Evolutionary conservation across 352 stramenopile species (phyloP), one percentile per base, ranked within the genome.

Genomic region (Globisporangium paddicum): DNA sequence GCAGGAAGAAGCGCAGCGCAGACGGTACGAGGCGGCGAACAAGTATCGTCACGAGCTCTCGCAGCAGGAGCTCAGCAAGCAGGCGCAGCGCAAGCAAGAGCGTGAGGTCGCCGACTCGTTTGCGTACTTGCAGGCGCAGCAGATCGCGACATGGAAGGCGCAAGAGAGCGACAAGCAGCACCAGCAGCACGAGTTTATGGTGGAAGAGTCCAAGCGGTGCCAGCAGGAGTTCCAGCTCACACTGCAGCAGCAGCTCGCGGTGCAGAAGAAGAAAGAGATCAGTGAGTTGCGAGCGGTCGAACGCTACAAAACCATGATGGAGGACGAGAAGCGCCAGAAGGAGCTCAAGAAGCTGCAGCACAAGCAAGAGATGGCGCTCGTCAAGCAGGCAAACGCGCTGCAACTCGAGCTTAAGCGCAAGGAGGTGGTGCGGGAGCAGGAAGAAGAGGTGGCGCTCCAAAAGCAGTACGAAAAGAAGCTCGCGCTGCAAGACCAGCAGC

Each of bases 361-460:
- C 25, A 74, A 72, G 48, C 65, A 78, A 7, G 66, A 83, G 44
- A 71, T 82, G 38, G 66, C 56, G 18, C 60, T 69, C 4, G 73
- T 87, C 44, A 77, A 82, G 53, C 61, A 84, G 40, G 71, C 68
- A 16, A 87, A 86, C 47, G 69, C 71, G 16, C 58, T 62, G 60
- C 77, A 86, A 21, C 64, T 87, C 4, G 77, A 75, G 42, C 53
- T 71, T 48, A 87, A 86, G 58, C 74, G 75, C 1, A 44, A 76
- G 55, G 64, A 67, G 11, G 46, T 58, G 40, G 46, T 73, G 14
- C 58, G 63, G 0, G 72, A 83, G 30, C 74, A 85, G 46, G 66
- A 79, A 18, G 55, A 78, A 47, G 79, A 86, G 25, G 16, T 74
- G 0, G 55, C 58, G 28, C 55, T 86, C 25, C 76, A 86, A 38